phyloP scores from a whole-genome alignment of 2,329 filamentous ascomycete genomes.

The Ceratocystis cubensis region DNA sequence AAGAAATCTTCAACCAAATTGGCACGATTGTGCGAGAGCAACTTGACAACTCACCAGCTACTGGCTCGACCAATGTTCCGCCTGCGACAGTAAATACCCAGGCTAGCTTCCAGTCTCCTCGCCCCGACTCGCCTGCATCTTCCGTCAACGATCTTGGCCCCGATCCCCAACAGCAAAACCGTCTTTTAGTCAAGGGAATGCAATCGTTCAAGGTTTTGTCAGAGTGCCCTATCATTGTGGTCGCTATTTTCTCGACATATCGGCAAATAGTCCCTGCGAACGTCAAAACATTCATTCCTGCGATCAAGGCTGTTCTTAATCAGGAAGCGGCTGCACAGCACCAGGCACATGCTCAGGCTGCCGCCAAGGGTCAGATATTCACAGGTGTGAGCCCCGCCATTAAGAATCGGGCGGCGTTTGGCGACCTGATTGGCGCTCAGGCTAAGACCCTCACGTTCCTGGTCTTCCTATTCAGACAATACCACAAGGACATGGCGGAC shows the following conservation, averaged over 20 bases:
- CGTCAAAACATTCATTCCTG: conserved; percentile 80
- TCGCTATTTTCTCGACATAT: conserved; percentile 94
- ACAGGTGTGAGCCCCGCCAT: conserved; percentile 89
- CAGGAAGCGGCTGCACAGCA: conserved; percentile 88
- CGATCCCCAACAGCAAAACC: conserved; percentile 67
- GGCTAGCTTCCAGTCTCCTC: conserved; percentile 71
- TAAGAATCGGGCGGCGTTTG: conserved; percentile 85
- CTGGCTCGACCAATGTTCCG: conserved; percentile 40
- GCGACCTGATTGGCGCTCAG: conserved; percentile 93
- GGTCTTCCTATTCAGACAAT: conserved; percentile 80
- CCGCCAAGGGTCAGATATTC: conserved; percentile 66
- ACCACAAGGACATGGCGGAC: conserved; percentile 73
- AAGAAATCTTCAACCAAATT: conserved; percentile 93
- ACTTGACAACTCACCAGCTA: conserved; percentile 62
- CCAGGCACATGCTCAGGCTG: conserved; percentile 77
- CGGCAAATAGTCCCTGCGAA: conserved; percentile 66
- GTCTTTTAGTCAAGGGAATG: conserved; percentile 82
- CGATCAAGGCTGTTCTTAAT: conserved; percentile 81
- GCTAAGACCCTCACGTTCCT: conserved; percentile 99
- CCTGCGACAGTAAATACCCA: conserved; percentile 48
- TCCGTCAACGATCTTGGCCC: conserved; percentile 68
- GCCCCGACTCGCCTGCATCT: conserved; percentile 78
- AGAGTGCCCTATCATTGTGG: conserved; percentile 96
- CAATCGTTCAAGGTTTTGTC: conserved; percentile 97
- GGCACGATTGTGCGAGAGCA: conserved; percentile 90